A percentile compares a stretch with the other conserved stretches of the same genome.
Conservation (phyloP, 164 flowering plant species). For the Magnolia changhungtana region DNA sequence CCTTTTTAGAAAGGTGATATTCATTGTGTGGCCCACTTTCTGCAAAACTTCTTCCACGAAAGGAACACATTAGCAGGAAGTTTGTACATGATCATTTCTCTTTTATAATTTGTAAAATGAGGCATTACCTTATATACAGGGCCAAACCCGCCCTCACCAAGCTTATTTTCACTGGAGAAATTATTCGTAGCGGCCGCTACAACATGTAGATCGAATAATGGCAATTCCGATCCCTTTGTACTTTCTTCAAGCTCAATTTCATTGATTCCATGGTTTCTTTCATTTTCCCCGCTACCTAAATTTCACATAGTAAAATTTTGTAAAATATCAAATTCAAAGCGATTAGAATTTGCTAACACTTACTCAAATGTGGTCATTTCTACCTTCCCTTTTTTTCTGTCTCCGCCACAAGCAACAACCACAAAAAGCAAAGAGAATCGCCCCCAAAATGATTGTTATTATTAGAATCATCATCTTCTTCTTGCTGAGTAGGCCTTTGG, state of each 20-base stretch:
- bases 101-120: not conserved
- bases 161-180: constrained; percentile 3
- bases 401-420: constrained; percentile 10
- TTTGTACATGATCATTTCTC: not conserved
- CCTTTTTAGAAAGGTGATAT: no score
- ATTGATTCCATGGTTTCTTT: not conserved
- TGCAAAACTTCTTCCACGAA: no score
- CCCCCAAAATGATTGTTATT: constrained; percentile 15
- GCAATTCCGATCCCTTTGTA: not conserved
- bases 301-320: constrained; percentile 18
- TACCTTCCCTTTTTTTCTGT: constrained; percentile 12
- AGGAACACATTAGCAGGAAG: not conserved
- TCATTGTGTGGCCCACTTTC: not conserved
- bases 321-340: constrained; percentile 18
- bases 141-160: constrained; percentile 15
- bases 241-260: constrained; percentile 17
- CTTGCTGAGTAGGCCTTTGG: not conserved
- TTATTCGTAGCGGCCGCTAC: constrained; percentile 5
- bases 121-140: constrained; percentile 7
- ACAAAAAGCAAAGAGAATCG: constrained; percentile 25
- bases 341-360: constrained; percentile 19
- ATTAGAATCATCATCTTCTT: not conserved
- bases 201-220: not conserved
- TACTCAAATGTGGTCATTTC: constrained; percentile 12
- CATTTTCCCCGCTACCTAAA: constrained; percentile 17